Base-by-base conservation (phyloP, 495 filamentous ascomycete genomes). In the Penicillium macrosclerotiorum region DNA sequence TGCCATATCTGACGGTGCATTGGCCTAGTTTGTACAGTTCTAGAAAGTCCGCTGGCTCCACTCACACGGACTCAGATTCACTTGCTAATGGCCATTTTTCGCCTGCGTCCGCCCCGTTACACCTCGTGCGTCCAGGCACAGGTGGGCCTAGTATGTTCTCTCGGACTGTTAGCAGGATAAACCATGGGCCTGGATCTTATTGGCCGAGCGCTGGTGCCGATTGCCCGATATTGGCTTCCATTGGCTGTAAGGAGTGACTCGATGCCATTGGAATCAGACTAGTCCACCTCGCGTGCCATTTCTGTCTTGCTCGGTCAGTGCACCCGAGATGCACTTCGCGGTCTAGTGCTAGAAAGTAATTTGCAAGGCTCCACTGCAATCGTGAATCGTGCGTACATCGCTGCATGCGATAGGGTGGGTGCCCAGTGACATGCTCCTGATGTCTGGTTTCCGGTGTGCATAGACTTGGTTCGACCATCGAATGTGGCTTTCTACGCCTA, bases 381-480 rank as follows among this genome's bases (percentile, higher is more conserved):
- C 30, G 18, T 13, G 18, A 35, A 40, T 47, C 49, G 49, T 52
- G 49, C 37, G 37, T 29, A 12, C 49, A 32, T 36, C 17, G 17
- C 32, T 52, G 49, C 31, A 22, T 47, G 31, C 33, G 13, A 52
- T 52, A 52, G 49, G 49, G 24, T 26, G 26, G 14, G 27, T 12
- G 16, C 5, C 2, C 18, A 16, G 8, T 41, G 13, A 13, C 17
- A 18, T 13, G 17, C 26, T 3, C 22, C n/a, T 6, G 16, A 30
- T 34, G 13, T 27, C 23, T 33, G 42, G 42, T 35, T 37, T 26
- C 5, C 8, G 17, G 24, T 35, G 37, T 22, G 25, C 32, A 31
- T 49, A 24, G 36, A 24, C 33, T 25, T 37, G 20, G 12, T 51
- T 30, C 20, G 25, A 29, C 18, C 9, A 22, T 22, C 13, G 26